Evolutionary conservation across 2,329 filamentous ascomycete genomes (phyloP), one percentile per base, ranked within the genome.

Genomic region (Huntiella bhutanensis): DNA sequence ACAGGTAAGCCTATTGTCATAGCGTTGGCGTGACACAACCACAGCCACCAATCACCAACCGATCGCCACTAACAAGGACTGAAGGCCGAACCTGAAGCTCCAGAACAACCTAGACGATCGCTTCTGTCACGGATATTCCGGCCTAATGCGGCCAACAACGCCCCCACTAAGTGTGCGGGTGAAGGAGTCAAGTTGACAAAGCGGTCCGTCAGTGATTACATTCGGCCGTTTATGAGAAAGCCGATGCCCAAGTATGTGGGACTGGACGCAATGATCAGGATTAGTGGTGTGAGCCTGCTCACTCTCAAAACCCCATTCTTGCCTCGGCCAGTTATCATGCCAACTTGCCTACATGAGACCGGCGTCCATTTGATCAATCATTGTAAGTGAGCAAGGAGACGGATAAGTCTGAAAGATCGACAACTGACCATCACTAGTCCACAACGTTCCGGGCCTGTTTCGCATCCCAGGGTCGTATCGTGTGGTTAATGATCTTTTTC

Each of bases 271-370:
- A 66, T 82, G 53, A 68, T 80, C 13, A 67, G 74, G 8, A 58
- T 80, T 28, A 76, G 74, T 52, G 77, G 77, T 34, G 73, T 73
- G 55, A 77, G 73, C 55, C 59, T 71, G 28, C 60, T 82, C 41
- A 72, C 75, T 53, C 61, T 82, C 6, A 75, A 76, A 1, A 52
- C 63, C 3, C 73, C 76, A 45, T 73, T 77, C 53, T 64, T 74
- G 3, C 67, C 73, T 1, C 65, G 68, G 13, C 67, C 69, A 17
- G 59, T 82, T 19, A 60, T 71, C 13, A 59, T 82, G 28, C 77
- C 77, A 6, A 80, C 77, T 3, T 79, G 77, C 52, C 65, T 82
- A 42, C 73, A 77, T 39, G 77, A 77, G 7, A 75, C 73, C 6
- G 75, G 71, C n/a, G 73, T 80, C 52, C 69, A 75, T 55, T 64